These are phyloP conservation scores for Purshia tridentata DNA, from an alignment of 306 rosid species.

Conservation along the genomic window DNA sequence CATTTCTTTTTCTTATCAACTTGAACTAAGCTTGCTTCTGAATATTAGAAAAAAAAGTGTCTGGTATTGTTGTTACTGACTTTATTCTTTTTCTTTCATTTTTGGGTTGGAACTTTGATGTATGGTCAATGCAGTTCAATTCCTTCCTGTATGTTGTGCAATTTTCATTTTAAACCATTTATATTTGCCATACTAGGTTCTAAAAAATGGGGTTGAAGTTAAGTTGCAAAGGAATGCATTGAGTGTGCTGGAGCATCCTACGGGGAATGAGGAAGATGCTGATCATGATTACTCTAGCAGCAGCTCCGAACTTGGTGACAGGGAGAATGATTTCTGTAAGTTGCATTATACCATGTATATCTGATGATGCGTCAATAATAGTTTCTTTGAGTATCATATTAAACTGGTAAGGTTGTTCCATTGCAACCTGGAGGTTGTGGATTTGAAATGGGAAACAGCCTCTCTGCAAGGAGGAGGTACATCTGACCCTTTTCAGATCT, in stretches of 20 bases:
- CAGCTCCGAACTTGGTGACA: conserved; percentile 57
- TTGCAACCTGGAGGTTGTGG: not conserved
- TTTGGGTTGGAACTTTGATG: not conserved
- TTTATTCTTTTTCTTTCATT: not conserved
- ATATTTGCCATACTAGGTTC: conserved; percentile 40
- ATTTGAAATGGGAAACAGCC: not conserved
- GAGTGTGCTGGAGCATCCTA: conserved; percentile 76
- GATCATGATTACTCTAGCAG: conserved; percentile 54
- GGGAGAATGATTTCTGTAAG: conserved; percentile 60
- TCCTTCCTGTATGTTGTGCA: not conserved
- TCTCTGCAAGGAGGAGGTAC: not conserved
- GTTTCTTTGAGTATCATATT: not conserved
- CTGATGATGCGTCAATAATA: not conserved
- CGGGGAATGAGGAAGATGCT: conserved; percentile 50
- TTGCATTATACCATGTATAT: not conserved
- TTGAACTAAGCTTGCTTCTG: not conserved
- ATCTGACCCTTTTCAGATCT: not conserved
- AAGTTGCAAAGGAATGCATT: conserved; percentile 72
- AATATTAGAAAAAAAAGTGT: not conserved
- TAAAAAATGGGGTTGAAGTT: conserved; percentile 74
- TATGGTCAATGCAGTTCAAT: not conserved
- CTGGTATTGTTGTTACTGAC: not conserved
- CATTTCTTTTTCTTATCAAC: not conserved
- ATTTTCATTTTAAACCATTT: not conserved
- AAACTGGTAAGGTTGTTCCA: not conserved